Base-by-base conservation (phyloP, 805 yeast species). In the Sungouiella blattae region DNA sequence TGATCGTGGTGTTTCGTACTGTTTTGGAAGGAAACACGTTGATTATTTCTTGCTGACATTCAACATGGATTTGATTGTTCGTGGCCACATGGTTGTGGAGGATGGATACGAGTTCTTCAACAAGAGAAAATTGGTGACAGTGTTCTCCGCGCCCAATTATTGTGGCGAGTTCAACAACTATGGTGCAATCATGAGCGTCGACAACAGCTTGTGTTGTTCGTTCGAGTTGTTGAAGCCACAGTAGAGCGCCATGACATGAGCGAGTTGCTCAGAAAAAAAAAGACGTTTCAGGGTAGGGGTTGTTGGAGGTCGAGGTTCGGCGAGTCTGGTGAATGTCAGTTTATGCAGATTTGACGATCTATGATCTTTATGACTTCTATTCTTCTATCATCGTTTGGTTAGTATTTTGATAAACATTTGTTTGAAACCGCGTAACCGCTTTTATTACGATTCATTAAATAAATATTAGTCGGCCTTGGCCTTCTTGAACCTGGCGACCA, bases 1-100 rank as follows among this genome's bases (percentile, higher is more conserved):
- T 56, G 94, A 85, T 57, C 71, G 94, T 39, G 94, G 94, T 30
- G 93, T 85, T 2, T 79, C 87, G 4, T 85, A 79, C 52, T 77
- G 87, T 52, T 85, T 84, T 56, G 85, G 84, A 30, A 78, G 75
- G 46, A 81, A 74, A 35, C 82, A 83, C 34, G 86, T 84, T n/a
- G 82, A 79, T 47, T 69, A 73, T 45, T 85, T 85, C 53, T 75
- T 82, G 49, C 62, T 72, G 32, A 67, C 68, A 25, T 83, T 84
- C 56, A 77, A 80, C 36, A 79, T 85, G 61, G 94, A 85, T 60
- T 62, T 85, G 53, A 77, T 85, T 43, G 86, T 83, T 30, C 66
- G 94, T 50, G 94, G 91, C 6, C 94, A 85, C 55, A 85, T 85
- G 94, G 93, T 85, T 29, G 94, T 85, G 25, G 91, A 85, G 56